Evolutionary conservation across 371 early-diverging fungal genomes (phyloP).

Genomic region (Circinella minor): DNA sequence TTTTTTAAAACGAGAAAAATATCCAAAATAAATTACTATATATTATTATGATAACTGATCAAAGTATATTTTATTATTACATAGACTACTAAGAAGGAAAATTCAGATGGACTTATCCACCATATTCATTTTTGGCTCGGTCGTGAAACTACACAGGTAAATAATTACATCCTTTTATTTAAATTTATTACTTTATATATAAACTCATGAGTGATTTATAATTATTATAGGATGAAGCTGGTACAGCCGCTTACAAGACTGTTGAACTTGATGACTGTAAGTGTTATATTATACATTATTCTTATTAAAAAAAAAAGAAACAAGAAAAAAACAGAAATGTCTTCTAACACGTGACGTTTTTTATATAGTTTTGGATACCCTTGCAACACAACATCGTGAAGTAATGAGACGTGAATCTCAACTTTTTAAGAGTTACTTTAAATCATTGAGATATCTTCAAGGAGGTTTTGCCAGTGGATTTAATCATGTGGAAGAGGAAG

Average conservation of each 20-base stretch:
- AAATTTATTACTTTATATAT: no score
- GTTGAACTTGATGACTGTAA: conserved; percentile 87
- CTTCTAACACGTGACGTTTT: no score
- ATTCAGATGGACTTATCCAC: conserved; percentile 65
- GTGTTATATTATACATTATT: conserved; percentile 3
- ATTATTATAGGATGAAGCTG: conserved; percentile 69
- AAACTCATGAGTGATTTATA: conserved; percentile 13
- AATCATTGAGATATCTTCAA: conserved; percentile 53
- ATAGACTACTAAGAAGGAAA: conserved; percentile 63
- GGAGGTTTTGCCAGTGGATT: conserved; percentile 87
- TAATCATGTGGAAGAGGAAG: conserved; percentile 68
- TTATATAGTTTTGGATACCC: conserved; percentile 61
- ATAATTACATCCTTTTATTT: neutral
- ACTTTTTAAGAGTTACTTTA: conserved; percentile 73
- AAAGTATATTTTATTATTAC: neutral
- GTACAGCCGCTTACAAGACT: conserved; percentile 91
- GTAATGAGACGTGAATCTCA: conserved; percentile 71
- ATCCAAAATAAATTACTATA: neutral
- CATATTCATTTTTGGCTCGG: conserved; percentile 91
- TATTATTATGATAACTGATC: neutral
- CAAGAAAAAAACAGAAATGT: no score
- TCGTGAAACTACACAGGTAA: conserved; percentile 59
- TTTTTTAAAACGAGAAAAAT: no score
- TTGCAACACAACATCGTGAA: conserved; percentile 83
- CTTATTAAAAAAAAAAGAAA: no score